Conservation (phyloP, 1,139 yeast species). For the Blastobotrys malaysiensis region DNA sequence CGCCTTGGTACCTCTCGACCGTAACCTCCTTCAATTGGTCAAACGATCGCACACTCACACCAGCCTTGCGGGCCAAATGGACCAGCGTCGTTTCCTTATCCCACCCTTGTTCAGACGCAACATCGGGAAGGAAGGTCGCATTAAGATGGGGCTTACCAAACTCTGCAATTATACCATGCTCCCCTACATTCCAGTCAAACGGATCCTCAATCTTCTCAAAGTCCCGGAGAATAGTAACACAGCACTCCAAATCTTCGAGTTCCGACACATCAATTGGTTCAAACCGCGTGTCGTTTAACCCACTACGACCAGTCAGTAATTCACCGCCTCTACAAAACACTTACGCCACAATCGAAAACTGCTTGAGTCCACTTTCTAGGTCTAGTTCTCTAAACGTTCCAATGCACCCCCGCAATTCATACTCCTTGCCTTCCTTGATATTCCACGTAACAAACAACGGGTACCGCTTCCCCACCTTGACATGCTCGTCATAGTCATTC, state of each 20-base stretch:
- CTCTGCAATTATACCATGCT: constrained; percentile 68
- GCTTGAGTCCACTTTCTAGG: constrained; percentile 52
- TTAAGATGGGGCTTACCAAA: constrained; percentile 40
- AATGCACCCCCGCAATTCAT: constrained; percentile 77
- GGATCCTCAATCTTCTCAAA: constrained; percentile 49
- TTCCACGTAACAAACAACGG: constrained; percentile 92
- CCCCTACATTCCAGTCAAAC: constrained; percentile 75
- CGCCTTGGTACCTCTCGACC: constrained; percentile 34
- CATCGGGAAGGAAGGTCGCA: constrained; percentile 88
- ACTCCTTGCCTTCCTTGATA: constrained; percentile 23
- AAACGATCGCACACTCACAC: constrained; percentile 28
- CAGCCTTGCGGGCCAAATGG: constrained; percentile 71
- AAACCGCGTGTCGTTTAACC: constrained; percentile 74
- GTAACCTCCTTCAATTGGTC: constrained; percentile 12
- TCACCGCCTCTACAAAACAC: constrained; percentile 11
- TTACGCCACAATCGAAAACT: constrained; percentile 58
- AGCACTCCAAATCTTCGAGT: constrained; percentile 45
- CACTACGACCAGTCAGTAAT: constrained; percentile 29
- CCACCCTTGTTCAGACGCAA: constrained; percentile 90
- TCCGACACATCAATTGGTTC: constrained; percentile 56
- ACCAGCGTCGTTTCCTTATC: constrained; percentile 61
- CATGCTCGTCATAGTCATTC: constrained; percentile 2
- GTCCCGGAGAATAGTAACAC: constrained; percentile 61
- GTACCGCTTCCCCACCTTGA: constrained; percentile 7
- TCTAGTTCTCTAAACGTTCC: constrained; percentile 64